Evolutionary conservation across 2,329 filamentous ascomycete genomes (phyloP).

Genomic region (Aureobasidium sp.): DNA sequence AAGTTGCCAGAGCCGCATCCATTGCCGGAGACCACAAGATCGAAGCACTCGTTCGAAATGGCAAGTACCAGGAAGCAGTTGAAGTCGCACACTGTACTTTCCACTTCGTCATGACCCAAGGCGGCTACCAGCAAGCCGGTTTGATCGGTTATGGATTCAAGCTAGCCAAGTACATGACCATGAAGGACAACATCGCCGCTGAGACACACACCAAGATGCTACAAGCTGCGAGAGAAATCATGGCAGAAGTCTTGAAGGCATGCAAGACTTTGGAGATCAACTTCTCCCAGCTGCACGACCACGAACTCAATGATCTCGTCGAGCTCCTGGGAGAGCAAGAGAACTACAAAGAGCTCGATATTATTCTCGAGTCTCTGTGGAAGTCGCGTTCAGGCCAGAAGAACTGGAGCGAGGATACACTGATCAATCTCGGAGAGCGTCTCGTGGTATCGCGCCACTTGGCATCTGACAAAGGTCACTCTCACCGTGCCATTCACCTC

Average conservation of each 20-base stretch:
- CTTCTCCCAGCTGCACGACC: slow-evolving; percentile 35
- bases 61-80: slow-evolving; percentile 34
- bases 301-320: slow-evolving; percentile 39
- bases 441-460: slow-evolving; percentile 47
- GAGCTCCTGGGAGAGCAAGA: slow-evolving; percentile 41
- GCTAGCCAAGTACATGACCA: slow-evolving; percentile 38
- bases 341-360: slow-evolving; percentile 40
- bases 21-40: slow-evolving; percentile 31
- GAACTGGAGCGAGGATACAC: slow-evolving; percentile 37
- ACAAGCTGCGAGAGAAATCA: slow-evolving; percentile 32
- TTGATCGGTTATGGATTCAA: slow-evolving; percentile 39
- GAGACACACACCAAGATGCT: slow-evolving; percentile 30
- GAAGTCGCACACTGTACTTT: slow-evolving; percentile 38
- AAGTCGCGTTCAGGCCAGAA: slow-evolving; percentile 38
- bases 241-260: slow-evolving; percentile 35
- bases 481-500: slow-evolving; percentile 37
- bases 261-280: slow-evolving; percentile 38
- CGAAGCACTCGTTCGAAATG: slow-evolving; percentile 30
- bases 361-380: slow-evolving; percentile 38
- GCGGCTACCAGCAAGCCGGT: slow-evolving; percentile 33
- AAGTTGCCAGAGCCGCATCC: slow-evolving; percentile 35
- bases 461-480: slow-evolving; percentile 30
- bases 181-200: slow-evolving; percentile 31
- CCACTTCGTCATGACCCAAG: slow-evolving; percentile 35
- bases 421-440: slow-evolving; percentile 45